These are phyloP conservation scores for Penicillium lagena DNA, from an alignment of 495 filamentous ascomycete species.

Conservation along the genomic window DNA sequence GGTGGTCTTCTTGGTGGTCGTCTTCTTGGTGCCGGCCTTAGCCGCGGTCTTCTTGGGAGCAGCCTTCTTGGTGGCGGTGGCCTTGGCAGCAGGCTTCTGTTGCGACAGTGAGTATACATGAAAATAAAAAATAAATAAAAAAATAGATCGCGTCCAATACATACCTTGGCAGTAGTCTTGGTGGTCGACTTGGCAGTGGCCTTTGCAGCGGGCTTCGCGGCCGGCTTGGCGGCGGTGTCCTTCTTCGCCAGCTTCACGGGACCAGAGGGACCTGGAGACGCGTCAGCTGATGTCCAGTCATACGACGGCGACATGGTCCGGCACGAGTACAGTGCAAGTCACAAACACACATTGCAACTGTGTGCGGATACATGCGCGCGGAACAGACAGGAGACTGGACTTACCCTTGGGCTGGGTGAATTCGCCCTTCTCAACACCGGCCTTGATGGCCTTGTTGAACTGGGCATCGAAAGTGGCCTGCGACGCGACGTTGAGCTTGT, in stretches of 20 bases:
- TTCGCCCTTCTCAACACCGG: constrained; percentile 81
- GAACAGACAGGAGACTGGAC: constrained; percentile 19
- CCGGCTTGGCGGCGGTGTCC: constrained; percentile 29
- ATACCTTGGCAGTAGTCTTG: constrained; percentile 51
- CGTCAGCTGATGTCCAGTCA: constrained; percentile 26
- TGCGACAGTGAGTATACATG: constrained; percentile 2
- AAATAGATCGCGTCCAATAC: not conserved
- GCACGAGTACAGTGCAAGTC: too few relatives aligned
- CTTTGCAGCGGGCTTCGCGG: constrained; percentile 45
- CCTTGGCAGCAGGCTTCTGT: constrained; percentile 43
- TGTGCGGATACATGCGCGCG: not conserved
- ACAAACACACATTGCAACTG: too few relatives aligned
- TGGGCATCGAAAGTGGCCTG: constrained; percentile 77
- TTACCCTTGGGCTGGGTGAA: constrained; percentile 95
- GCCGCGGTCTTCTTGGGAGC: constrained; percentile 39
- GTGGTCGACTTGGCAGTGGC: constrained; percentile 25
- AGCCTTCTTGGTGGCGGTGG: constrained; percentile 34
- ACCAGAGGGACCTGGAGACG: constrained; percentile 70
- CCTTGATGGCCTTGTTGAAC: constrained; percentile 88
- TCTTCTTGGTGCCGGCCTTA: constrained; percentile 20
- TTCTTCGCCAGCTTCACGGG: constrained; percentile 97
- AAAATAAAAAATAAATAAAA: not conserved
- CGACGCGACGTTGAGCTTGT: constrained; percentile 65
- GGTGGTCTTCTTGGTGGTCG: constrained; percentile 27
- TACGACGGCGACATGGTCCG: too few relatives aligned